A percentile compares a stretch with the other conserved stretches of the same genome.
Conservation (phyloP, 108 stramenopile genomes). For the Thalassiosira profunda region DNA sequence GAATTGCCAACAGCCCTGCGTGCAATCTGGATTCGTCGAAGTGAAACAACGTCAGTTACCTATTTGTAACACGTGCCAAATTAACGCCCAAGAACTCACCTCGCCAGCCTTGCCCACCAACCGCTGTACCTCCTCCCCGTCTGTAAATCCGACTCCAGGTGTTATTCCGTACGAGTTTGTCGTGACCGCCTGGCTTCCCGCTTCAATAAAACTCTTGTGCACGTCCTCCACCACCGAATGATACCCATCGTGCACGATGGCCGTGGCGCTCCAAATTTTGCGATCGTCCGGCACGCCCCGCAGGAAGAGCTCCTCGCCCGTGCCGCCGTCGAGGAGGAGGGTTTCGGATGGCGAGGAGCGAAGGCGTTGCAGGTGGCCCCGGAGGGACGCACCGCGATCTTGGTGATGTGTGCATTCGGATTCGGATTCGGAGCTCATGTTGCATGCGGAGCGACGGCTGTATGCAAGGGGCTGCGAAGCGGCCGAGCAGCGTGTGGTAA, state of each 20-base stretch:
- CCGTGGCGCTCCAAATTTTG: slow-evolving; percentile 81
- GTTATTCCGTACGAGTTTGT: slow-evolving; percentile 84
- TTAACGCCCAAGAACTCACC: no score
- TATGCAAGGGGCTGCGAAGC: no score
- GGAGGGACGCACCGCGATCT: slow-evolving; percentile 9
- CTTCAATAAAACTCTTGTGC: slow-evolving; percentile 69
- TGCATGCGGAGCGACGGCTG: no score
- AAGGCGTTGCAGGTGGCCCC: slow-evolving; percentile 20
- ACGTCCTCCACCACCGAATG: slow-evolving; percentile 65
- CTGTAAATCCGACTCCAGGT: slow-evolving; percentile 77
- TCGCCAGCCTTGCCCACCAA: slow-evolving; percentile 50
- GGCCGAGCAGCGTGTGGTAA: no score
- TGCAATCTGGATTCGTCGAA: no score
- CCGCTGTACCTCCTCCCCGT: slow-evolving; percentile 41
- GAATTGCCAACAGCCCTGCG: slow-evolving; percentile 37
- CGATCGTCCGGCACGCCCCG: slow-evolving; percentile 84
- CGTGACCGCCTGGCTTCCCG: slow-evolving; percentile 74
- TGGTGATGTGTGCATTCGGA: no score
- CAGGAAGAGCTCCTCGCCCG: slow-evolving; percentile 86
- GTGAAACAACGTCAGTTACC: no score
- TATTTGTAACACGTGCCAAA: no score
- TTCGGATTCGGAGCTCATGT: no score
- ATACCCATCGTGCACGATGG: slow-evolving; percentile 60
- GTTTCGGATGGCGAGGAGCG: slow-evolving; percentile 31
- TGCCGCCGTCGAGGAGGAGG: slow-evolving; percentile 81